A percentile compares a stretch with the other conserved stretches of the same genome.
Evolutionary conservation across 495 filamentous ascomycete genomes (phyloP).

Genomic region (Sphaerosporella brunnea): DNA sequence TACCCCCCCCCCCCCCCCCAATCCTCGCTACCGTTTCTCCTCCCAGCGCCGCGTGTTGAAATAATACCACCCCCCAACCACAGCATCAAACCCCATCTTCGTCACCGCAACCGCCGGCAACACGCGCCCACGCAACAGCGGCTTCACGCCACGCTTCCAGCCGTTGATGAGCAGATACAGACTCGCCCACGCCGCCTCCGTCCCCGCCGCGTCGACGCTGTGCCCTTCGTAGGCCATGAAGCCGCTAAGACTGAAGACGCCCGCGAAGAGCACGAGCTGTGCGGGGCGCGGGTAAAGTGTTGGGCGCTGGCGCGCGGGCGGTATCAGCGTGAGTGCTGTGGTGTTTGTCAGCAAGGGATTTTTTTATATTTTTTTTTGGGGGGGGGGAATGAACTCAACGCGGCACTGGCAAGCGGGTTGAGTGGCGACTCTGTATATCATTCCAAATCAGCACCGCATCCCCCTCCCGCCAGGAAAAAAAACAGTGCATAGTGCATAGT

Average conservation of each 20-base stretch:
- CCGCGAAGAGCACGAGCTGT: slow-evolving; percentile 1
- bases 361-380: too few relatives aligned
- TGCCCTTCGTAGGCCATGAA: neutral
- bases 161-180: slow-evolving; percentile 62
- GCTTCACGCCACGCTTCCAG: slow-evolving; percentile 40
- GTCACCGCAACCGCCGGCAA: slow-evolving; percentile 30
- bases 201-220: slow-evolving; percentile 53
- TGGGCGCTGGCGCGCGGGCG: neutral
- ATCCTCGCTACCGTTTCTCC: too few relatives aligned
- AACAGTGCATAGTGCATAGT: neutral
- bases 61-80: slow-evolving; percentile 1
- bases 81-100: neutral
- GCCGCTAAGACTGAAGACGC: neutral
- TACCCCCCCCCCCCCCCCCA: too few relatives aligned
- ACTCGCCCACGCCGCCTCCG: slow-evolving; percentile 70
- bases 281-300: neutral
- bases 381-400: neutral
- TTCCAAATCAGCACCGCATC: too few relatives aligned
- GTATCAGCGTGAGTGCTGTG: neutral
- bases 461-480: too few relatives aligned
- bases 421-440: neutral
- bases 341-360: too few relatives aligned
- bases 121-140: slow-evolving; percentile 29
- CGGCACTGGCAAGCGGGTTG: neutral
- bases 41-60: slow-evolving; percentile 1